phyloP scores from a whole-genome alignment of 257 asterid species.

The Rehmannia glutinosa region DNA sequence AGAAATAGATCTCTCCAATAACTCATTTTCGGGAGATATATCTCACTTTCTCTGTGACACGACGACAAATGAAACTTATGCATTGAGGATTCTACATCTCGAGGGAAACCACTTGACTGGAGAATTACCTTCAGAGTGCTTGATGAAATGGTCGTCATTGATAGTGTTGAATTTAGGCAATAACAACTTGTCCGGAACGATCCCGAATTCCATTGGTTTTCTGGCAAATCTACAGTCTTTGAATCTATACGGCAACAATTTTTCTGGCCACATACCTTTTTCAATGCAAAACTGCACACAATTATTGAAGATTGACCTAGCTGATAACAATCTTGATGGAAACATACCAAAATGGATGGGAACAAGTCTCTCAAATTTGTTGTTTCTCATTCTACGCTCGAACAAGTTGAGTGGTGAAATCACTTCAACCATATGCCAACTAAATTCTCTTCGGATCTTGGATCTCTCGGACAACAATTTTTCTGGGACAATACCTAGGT shows the following conservation, averaged over 20 bases:
- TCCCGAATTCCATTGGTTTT: conserved; percentile 32
- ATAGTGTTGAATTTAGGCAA: conserved; percentile 11
- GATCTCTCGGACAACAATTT: no score
- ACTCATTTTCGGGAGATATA: conserved; percentile 21
- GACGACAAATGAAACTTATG: no score
- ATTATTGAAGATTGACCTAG: conserved; percentile 17
- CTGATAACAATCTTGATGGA: conserved; percentile 16
- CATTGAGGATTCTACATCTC: conserved; percentile 18
- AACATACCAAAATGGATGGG: conserved; percentile 23
- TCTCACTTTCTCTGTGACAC: conserved; percentile 24
- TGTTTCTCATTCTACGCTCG: no score
- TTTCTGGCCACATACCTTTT: no score
- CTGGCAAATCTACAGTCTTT: conserved; percentile 11
- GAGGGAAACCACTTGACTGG: conserved; percentile 24
- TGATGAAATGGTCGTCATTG: conserved; percentile 16
- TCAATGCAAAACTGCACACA: conserved; percentile 21
- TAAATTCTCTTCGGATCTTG: no score
- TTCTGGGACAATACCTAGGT: conserved; percentile 21
- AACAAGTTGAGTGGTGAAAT: no score
- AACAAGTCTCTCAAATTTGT: not conserved
- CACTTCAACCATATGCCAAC: no score
- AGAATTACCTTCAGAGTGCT: no score
- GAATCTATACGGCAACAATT: conserved; percentile 16
- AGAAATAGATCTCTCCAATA: conserved; percentile 28
- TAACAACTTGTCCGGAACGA: conserved; percentile 29